These are phyloP conservation scores for Pugionium cornutum DNA, from an alignment of 345 rosid genomes.

Conservation along the genomic window DNA sequence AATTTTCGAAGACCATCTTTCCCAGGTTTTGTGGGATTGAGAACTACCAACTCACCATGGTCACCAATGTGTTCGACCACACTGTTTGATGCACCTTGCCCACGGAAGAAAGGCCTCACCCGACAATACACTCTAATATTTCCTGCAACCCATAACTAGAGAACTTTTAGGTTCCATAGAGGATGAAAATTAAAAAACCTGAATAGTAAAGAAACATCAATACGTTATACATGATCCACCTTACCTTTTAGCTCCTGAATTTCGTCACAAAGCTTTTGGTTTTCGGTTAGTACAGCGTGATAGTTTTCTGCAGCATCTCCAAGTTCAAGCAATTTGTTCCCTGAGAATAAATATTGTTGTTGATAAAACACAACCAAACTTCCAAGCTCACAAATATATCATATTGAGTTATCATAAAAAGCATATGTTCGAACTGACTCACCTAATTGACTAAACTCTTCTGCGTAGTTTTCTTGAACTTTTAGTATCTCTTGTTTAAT, in stretches of 20 bases:
- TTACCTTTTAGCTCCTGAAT: constrained; percentile 92
- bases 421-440: constrained; percentile 20
- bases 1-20: constrained; percentile 70
- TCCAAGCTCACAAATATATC: constrained; percentile 11
- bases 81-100: constrained; percentile 53
- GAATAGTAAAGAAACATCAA: background rate
- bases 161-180: constrained; percentile 12
- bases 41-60: constrained; percentile 64
- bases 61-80: constrained; percentile 67
- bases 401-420: background rate
- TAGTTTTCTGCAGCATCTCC: constrained; percentile 69
- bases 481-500: constrained; percentile 64
- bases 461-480: constrained; percentile 44
- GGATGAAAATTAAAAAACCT: background rate
- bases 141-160: constrained; percentile 49
- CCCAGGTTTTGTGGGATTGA: constrained; percentile 82
- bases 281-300: constrained; percentile 72
- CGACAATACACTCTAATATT: constrained; percentile 90
- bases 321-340: constrained; percentile 51
- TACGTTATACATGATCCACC: constrained; percentile 4
- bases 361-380: constrained; percentile 19
- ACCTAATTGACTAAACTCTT: constrained; percentile 64
- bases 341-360: constrained; percentile 39
- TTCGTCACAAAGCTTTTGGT: constrained; percentile 78
- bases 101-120: constrained; percentile 74